Conservation (phyloP, 805 yeast genomes). For the Ogataea wickerhamii region DNA sequence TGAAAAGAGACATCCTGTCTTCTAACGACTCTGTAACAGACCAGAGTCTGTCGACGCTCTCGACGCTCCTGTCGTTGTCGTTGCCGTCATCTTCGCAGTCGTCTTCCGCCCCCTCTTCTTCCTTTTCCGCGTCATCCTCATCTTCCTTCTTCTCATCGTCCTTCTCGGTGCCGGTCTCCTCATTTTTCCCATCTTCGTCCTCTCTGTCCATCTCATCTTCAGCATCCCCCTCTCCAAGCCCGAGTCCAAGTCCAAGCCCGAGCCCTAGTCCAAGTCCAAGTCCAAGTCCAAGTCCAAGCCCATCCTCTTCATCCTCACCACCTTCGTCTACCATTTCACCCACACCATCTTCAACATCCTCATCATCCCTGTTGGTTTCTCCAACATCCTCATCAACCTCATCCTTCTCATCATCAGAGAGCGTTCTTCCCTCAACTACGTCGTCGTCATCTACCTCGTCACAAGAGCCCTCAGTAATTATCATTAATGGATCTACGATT, state of each 20-base stretch:
- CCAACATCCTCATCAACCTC: conserved; percentile 8
- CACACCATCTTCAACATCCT: conserved; percentile 3
- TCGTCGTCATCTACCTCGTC: conserved; percentile 13
- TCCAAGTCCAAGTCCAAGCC: not conserved
- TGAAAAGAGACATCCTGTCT: conserved; percentile 17
- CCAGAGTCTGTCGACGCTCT: not conserved
- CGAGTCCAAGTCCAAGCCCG: not conserved
- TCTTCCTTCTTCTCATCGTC: conserved; percentile 4
- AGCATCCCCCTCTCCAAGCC: not conserved
- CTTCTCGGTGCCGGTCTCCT: not conserved
- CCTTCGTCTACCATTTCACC: conserved; percentile 5
- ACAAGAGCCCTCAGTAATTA: conserved; percentile 7
- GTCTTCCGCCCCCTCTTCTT: conserved; percentile 2
- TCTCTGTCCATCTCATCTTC: not conserved
- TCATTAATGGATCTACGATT: conserved; percentile 3
- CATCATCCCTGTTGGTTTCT: conserved; percentile 9
- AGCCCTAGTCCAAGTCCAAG: not conserved
- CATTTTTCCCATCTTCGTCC: not conserved
- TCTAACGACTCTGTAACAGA: conserved; percentile 3
- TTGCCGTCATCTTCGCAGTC: conserved; percentile 6
- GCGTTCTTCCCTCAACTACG: conserved; percentile 7
- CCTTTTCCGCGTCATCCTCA: not conserved
- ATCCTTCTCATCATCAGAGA: conserved; percentile 5
- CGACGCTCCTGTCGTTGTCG: not conserved
- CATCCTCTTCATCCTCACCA: conserved; percentile 2